Evolutionary conservation across 164 flowering plant species (phyloP).

Genomic region (Hamamelis virginiana): DNA sequence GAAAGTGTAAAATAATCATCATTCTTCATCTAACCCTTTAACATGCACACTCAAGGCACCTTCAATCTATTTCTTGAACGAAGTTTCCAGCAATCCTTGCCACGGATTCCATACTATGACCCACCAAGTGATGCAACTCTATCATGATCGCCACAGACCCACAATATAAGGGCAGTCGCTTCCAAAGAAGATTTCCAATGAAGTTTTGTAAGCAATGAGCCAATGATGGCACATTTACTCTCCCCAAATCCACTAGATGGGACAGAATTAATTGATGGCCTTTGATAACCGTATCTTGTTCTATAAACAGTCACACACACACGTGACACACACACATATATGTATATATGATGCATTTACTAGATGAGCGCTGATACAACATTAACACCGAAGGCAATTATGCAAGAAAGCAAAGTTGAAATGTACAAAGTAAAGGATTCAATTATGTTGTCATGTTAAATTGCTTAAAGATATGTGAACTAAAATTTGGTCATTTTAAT

Average conservation of each 20-base stretch:
- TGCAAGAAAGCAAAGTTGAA: too few species aligned
- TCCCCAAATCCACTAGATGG: slow-evolving; percentile 12
- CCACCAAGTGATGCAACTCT: neutral
- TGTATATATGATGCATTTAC: too few species aligned
- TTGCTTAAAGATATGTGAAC: too few species aligned
- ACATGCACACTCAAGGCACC: neutral
- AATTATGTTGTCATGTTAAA: too few species aligned
- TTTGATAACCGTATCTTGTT: neutral
- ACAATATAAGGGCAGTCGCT: too few species aligned
- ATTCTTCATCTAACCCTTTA: neutral
- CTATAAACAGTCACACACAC: neutral
- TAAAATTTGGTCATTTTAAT: too few species aligned
- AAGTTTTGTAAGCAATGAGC: slow-evolving; percentile 4
- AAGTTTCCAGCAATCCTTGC: neutral
- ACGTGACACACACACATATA: too few species aligned
- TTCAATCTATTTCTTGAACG: neutral
- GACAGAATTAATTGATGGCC: neutral
- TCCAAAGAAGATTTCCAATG: slow-evolving; percentile 20
- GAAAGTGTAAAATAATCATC: neutral
- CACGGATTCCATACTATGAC: neutral
- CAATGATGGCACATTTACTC: slow-evolving; percentile 14
- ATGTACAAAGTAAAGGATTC: too few species aligned
- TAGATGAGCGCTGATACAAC: too few species aligned
- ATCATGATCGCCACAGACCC: too few species aligned
- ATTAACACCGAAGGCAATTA: too few species aligned